A percentile compares a stretch with the other conserved stretches of the same genome.
Evolutionary conservation across 164 flowering plant species (phyloP).

Genomic region (Pachysandra terminalis): DNA sequence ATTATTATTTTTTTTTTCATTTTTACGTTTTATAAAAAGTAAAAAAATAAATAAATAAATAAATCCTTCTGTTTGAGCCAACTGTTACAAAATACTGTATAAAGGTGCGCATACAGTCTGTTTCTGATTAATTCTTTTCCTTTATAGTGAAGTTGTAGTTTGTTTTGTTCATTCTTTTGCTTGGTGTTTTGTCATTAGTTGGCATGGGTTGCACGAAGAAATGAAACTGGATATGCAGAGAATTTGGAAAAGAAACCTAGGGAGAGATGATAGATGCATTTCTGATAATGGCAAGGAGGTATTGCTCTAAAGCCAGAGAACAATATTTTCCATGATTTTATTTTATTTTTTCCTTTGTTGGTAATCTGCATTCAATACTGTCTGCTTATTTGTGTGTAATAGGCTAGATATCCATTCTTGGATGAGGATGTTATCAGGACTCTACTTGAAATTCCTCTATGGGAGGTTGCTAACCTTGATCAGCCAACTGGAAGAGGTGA

Average conservation of each 20-base stretch:
- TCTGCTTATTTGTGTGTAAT: constrained; percentile 8
- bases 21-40: too few species aligned
- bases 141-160: background rate
- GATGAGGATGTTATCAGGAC: constrained; percentile 90
- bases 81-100: background rate
- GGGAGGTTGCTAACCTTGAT: constrained; percentile 85
- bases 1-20: too few species aligned
- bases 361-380: background rate
- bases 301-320: constrained; percentile 2
- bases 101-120: background rate
- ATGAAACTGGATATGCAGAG: constrained; percentile 97
- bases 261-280: constrained; percentile 96
- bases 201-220: constrained; percentile 78
- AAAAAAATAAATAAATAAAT: too few species aligned
- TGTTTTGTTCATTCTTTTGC: constrained; percentile 6
- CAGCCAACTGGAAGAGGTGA: constrained; percentile 90
- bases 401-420: constrained; percentile 97
- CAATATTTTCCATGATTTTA: too few species aligned
- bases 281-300: constrained; percentile 97
- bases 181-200: constrained; percentile 41
- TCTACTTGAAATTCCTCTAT: constrained; percentile 75
- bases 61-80: background rate
- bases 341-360: background rate
- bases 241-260: constrained; percentile 97
- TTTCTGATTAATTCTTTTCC: background rate